Base-by-base conservation (phyloP, 2,329 filamentous ascomycete genomes). In the Trichoderma cornu-damae region DNA sequence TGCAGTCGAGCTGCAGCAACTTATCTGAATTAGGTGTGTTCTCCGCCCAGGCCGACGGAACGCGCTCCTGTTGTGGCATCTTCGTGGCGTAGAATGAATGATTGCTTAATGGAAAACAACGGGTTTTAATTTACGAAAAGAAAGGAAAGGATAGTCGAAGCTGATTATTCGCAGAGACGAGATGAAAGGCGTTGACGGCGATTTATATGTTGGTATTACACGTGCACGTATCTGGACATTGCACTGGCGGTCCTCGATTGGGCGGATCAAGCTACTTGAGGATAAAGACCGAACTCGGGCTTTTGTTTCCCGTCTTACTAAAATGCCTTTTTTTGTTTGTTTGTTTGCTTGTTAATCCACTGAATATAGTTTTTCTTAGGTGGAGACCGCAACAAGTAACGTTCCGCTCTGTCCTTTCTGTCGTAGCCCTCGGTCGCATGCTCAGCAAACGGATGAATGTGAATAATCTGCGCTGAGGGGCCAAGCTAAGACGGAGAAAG, bases 41-140 rank as follows among this genome's bases (percentile, higher is more conserved):
- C 4, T 68, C 61, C 6, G 60, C 57, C 70, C 70, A 72, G 0
- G 59, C 49, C 0, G 64, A 53, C 3, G 66, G 67, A 9, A 71
- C 62, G 7, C 59, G 64, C 60, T 71, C 69, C 30, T 61, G 61
- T 40, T 71, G 69, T 60, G 68, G 68, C 64, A 64, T 62, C 22
- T 14, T 42, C 14, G 24, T 9, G 42, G 22, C 9, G 37, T 2
- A n/a, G 6, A 40, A 40, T 22, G n/a, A n/a, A 8, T 3, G 20
- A 2, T 12, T 28, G 2, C 6, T 28, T 11, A n/a, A n/a, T 18
- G 6, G 7, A 11, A 38, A 49, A 18, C 8, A 24, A 11, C 11
- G 34, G 11, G 3, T 35, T 37, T 16, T 32, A 3, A 18, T 22
- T 8, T 35, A 35, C n/a, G 2, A 12, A 16, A 22, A 20, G 8